Conservation (phyloP, 1,284 basidiomycete genomes). For the Microbotryum lychnidis-dioicae region DNA sequence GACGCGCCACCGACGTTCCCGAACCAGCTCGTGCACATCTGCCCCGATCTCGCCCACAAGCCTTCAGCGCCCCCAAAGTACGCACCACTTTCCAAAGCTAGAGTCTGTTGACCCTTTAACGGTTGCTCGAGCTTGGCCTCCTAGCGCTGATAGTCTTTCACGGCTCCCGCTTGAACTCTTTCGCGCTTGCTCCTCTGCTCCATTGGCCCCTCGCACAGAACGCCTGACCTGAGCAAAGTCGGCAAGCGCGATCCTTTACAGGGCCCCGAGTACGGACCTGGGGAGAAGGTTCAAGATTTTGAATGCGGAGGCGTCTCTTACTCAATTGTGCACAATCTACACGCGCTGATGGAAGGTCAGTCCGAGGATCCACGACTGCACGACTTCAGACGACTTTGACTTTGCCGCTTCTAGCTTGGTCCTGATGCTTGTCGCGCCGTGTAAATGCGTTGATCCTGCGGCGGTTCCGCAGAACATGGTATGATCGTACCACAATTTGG, state of each 20-base stretch:
- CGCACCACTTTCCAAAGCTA: background rate
- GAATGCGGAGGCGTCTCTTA: background rate
- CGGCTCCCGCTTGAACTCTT: background rate
- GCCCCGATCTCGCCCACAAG: slow-evolving; percentile 10
- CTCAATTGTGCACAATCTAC: slow-evolving; percentile 19
- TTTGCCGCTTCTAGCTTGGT: background rate
- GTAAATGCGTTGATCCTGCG: background rate
- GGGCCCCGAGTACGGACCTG: slow-evolving; percentile 11
- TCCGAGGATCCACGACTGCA: background rate
- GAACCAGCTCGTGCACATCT: slow-evolving; percentile 12
- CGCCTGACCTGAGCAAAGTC: slow-evolving; percentile 11
- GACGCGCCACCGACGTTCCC: too few species aligned
- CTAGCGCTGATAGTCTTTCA: background rate
- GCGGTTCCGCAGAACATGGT: slow-evolving; percentile 9
- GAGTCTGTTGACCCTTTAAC: too few species aligned
- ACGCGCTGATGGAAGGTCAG: slow-evolving; percentile 12
- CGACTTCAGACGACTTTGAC: background rate
- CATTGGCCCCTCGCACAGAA: slow-evolving; percentile 1
- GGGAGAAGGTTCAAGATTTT: slow-evolving; percentile 15
- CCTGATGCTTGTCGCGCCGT: background rate
- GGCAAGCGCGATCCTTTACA: slow-evolving; percentile 13
- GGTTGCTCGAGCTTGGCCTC: too few species aligned
- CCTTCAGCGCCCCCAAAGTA: slow-evolving; percentile 13
- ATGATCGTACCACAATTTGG: slow-evolving; percentile 16
- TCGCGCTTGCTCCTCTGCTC: background rate